A percentile compares a stretch with the other conserved stretches of the same genome.
phyloP scores from a whole-genome alignment of 345 rosid species.

The Brassica nigra region DNA sequence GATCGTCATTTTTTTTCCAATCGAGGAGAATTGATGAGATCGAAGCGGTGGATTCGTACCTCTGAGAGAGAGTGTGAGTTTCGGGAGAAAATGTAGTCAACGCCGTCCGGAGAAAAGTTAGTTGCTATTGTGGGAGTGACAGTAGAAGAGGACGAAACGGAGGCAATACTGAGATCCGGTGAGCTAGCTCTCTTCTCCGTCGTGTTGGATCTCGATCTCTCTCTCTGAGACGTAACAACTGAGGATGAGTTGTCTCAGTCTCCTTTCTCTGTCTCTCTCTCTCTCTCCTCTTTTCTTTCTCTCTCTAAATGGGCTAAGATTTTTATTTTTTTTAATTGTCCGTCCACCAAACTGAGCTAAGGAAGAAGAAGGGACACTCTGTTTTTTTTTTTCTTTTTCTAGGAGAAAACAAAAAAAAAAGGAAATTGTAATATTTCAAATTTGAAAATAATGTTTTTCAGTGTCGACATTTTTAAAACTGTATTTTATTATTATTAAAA shows the following conservation, averaged over 20 bases:
- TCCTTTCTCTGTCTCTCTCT: neutral
- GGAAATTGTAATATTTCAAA: neutral
- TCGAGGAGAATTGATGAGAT: slow-evolving; percentile 17
- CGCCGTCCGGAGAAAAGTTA: slow-evolving; percentile 3
- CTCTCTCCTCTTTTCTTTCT: neutral
- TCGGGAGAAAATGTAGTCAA: slow-evolving; percentile 30
- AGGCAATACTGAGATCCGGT: slow-evolving; percentile 39
- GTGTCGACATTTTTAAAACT: neutral
- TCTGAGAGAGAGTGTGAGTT: slow-evolving; percentile 19
- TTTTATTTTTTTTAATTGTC: slow-evolving; percentile 14
- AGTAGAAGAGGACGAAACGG: slow-evolving; percentile 29
- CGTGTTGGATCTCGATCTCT: slow-evolving; percentile 39
- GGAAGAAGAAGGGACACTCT: slow-evolving; percentile 34
- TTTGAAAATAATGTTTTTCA: neutral
- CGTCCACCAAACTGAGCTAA: slow-evolving; percentile 36
- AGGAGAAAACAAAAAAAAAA: neutral
- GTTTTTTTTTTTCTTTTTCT: neutral
- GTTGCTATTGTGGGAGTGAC: slow-evolving; percentile 36
- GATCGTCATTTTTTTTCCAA: slow-evolving; percentile 24
- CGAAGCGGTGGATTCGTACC: slow-evolving; percentile 8
- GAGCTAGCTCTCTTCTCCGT: slow-evolving; percentile 23
- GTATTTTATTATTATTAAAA: neutral
- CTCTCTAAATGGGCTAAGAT: slow-evolving; percentile 36
- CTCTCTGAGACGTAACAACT: slow-evolving; percentile 27
- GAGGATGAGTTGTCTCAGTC: slow-evolving; percentile 38